These are phyloP conservation scores for Pseudogymnoascus sp. DNA, from an alignment of 2,329 filamentous ascomycete species.

Conservation along the genomic window DNA sequence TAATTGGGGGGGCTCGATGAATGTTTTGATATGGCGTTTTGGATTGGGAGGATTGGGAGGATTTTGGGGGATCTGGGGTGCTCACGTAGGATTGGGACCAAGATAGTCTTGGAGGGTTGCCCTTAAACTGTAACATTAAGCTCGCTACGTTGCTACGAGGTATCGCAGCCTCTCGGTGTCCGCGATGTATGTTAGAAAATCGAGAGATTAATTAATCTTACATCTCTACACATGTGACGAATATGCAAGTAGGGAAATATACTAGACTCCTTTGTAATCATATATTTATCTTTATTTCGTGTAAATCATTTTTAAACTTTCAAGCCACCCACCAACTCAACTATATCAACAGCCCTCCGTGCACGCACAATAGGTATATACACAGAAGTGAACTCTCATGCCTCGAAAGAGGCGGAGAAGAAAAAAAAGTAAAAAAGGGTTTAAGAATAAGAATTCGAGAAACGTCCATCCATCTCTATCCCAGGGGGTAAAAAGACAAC, in stretches of 20 bases:
- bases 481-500: not conserved
- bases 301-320: not conserved
- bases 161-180: not conserved
- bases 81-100: not conserved
- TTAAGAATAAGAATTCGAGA: not conserved
- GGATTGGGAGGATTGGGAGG: not conserved
- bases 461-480: not conserved
- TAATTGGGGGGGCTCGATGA: not conserved
- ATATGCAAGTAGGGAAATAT: no score
- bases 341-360: not conserved
- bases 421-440: not conserved
- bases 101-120: not conserved
- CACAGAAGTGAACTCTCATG: not conserved
- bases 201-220: no score
- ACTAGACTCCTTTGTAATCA: not conserved
- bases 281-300: not conserved
- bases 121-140: not conserved
- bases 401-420: not conserved
- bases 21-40: not conserved
- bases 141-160: not conserved
- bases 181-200: no score
- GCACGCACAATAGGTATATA: constrained; percentile 7
- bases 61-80: not conserved
- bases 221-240: no score
- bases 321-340: not conserved